phyloP scores from a whole-genome alignment of 208 protist species.

The Vickermania ingenoplastis region DNA sequence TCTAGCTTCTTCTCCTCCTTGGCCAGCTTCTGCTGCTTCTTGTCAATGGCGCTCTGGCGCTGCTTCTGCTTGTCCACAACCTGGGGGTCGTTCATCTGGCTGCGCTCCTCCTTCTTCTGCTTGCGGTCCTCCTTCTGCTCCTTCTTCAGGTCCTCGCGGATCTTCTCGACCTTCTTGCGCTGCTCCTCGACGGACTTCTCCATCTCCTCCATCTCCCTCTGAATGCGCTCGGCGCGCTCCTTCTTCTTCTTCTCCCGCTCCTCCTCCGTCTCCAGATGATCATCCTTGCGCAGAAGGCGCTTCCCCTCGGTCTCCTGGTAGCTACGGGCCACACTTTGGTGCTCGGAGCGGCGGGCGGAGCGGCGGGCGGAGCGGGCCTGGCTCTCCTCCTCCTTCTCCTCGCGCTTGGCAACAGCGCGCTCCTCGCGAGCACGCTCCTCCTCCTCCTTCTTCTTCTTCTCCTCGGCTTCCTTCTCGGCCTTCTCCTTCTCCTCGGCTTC shows the following conservation, averaged over 20 bases:
- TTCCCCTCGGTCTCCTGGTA: slow-evolving; percentile 7
- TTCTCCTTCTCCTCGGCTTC: too few relatives aligned
- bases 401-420: background rate
- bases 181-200: slow-evolving; percentile 8
- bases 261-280: slow-evolving; percentile 7
- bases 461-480: too few relatives aligned
- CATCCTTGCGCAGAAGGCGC: slow-evolving; percentile 32
- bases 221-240: background rate
- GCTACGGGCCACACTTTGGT: background rate
- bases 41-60: background rate
- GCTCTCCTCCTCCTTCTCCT: slow-evolving; percentile 1
- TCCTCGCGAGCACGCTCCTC: background rate
- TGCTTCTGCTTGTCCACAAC: background rate
- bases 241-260: background rate
- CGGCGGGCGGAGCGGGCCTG: background rate
- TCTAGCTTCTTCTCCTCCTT: background rate
- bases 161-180: slow-evolving; percentile 7
- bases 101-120: background rate
- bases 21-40: background rate
- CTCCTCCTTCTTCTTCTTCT: background rate
- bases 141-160: slow-evolving; percentile 17
- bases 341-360: background rate
- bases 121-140: slow-evolving; percentile 26
- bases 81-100: background rate
- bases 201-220: slow-evolving; percentile 10